phyloP scores from a whole-genome alignment of 345 rosid species.

The Euclidium syriacum region DNA sequence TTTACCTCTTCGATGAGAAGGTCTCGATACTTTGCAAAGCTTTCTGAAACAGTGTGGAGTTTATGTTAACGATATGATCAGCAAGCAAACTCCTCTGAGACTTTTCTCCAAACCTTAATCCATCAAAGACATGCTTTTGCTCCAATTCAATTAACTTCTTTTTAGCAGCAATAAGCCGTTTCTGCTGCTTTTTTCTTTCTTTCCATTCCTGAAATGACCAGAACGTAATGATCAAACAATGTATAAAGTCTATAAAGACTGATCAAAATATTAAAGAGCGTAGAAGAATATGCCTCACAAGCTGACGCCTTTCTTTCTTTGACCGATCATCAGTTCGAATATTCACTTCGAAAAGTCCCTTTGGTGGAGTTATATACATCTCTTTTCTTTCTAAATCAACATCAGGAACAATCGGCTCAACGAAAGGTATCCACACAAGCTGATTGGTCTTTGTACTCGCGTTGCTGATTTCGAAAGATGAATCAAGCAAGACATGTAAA shows the following conservation, averaged over 20 bases:
- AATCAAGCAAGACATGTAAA: constrained; percentile 59
- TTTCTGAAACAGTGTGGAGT: constrained; percentile 69
- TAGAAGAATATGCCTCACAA: constrained; percentile 74
- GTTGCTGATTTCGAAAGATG: constrained; percentile 30
- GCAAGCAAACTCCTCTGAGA: constrained; percentile 61
- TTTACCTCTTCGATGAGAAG: constrained; percentile 57
- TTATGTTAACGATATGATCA: constrained; percentile 56
- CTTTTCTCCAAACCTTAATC: constrained; percentile 71
- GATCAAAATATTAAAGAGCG: constrained; percentile 28
- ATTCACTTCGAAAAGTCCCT: constrained; percentile 83
- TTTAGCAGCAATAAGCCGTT: constrained; percentile 74
- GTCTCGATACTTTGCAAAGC: constrained; percentile 56
- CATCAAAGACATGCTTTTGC: constrained; percentile 85
- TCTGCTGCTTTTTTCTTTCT: constrained; percentile 72
- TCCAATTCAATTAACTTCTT: constrained; percentile 77
- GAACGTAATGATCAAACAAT: not conserved
- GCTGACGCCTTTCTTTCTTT: constrained; percentile 92
- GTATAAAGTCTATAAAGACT: not conserved
- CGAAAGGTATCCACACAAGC: constrained; percentile 86
- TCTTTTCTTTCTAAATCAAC: constrained; percentile 63
- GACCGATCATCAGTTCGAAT: constrained; percentile 59
- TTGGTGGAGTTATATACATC: constrained; percentile 80
- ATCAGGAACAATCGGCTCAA: constrained; percentile 80
- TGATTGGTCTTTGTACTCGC: constrained; percentile 41
- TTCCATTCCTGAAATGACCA: constrained; percentile 72